Percentiles rank a stretch among this genome's conserved stretches.
phyloP scores from a whole-genome alignment of 129 eudicot genomes.

The Mikania micrantha region DNA sequence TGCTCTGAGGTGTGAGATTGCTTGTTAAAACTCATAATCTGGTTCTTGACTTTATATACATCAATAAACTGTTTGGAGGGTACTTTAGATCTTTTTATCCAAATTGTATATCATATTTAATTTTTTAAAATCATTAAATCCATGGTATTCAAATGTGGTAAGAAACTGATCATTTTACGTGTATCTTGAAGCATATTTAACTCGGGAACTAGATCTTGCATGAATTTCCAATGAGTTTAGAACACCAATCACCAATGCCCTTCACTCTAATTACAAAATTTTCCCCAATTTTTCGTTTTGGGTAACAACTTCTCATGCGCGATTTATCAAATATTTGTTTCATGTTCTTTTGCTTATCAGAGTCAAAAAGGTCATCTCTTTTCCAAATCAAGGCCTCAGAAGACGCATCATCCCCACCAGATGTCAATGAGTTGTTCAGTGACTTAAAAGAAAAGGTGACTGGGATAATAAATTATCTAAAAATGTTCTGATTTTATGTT shows the following conservation, averaged over 20 bases:
- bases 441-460: conserved; percentile 85
- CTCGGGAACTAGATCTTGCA: neutral
- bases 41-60: neutral
- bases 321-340: neutral
- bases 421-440: conserved; percentile 55
- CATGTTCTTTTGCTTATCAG: conserved; percentile 25
- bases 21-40: neutral
- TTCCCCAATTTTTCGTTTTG: neutral
- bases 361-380: conserved; percentile 43
- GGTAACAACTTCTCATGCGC: neutral
- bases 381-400: conserved; percentile 79
- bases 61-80: neutral
- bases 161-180: neutral
- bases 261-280: neutral
- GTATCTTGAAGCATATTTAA: neutral
- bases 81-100: no score
- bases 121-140: no score
- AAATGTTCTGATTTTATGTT: neutral
- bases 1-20: neutral
- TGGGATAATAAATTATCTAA: neutral
- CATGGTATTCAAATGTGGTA: neutral
- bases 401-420: conserved; percentile 48
- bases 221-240: neutral
- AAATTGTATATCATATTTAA: no score
- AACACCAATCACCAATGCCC: neutral